Base-by-base conservation (phyloP, 1,139 yeast species). In the Pneumocystis wakefieldiae region DNA sequence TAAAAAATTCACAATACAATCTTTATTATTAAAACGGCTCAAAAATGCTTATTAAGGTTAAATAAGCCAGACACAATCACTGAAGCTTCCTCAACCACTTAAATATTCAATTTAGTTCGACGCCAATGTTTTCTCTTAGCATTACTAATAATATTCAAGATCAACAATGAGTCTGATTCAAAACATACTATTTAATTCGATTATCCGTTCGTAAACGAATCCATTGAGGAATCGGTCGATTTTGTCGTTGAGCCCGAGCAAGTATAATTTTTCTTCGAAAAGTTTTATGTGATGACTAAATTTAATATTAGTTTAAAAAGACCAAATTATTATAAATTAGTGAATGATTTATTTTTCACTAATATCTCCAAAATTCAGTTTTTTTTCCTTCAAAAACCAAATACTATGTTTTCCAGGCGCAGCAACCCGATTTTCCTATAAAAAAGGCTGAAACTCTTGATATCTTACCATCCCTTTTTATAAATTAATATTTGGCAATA, bases 111-210 rank as follows among this genome's bases (percentile, higher is more conserved):
- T 95, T 92, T 94, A 76, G 97, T 92, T 87, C 98, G 89, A 87
- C 97, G 92, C 99, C 99, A 94, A 95, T 94, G 96, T 86, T 98
- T 87, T 88, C 97, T 90, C 91, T 92, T 92, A 78, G 96, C 95
- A 83, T 92, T 92, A 91, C 91, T 92, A 35, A 63, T 48, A 66
- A 64, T 19, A 55, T 42, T 24, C 28, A 29, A n/a, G 12, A 24
- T 66, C 19, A 28, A 64, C 61, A 63, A 62, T 63, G 42, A 60
- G 62, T 61, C 53, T 59, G 42, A 65, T 67, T 64, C 73, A 88
- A 85, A 10, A 24, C n/a, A 12, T 48, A 48, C 55, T 48, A 48
- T 48, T 10, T 48, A 24, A 92, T 87, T 76, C 85, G 90, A 95
- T 90, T 91, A 81, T 82, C 86, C 79, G 98, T 90, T 87, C 91